phyloP scores from a whole-genome alignment of 768 basidiomycete genomes.

The Serendipita sp. region DNA sequence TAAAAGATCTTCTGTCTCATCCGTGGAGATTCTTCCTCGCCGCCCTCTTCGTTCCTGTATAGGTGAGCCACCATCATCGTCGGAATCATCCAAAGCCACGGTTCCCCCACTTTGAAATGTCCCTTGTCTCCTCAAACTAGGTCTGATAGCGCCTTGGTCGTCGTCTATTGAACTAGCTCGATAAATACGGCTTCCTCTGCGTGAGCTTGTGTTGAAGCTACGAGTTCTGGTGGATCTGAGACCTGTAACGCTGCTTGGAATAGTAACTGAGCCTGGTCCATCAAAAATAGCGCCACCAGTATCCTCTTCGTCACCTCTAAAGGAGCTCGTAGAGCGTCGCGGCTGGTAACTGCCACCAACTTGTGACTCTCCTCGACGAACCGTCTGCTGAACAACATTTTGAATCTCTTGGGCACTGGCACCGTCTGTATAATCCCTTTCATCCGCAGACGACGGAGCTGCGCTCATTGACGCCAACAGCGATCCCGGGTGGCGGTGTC shows the following conservation, averaged over 20 bases:
- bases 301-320: constrained; percentile 41
- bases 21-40: constrained; percentile 11
- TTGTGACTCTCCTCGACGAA: constrained; percentile 49
- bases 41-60: background rate
- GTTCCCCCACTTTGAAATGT: constrained; percentile 36
- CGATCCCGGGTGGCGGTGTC: background rate
- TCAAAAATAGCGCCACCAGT: constrained; percentile 45
- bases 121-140: constrained; percentile 20
- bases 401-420: constrained; percentile 62
- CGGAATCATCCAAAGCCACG: constrained; percentile 51
- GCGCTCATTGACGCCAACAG: background rate
- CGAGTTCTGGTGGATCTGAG: constrained; percentile 23
- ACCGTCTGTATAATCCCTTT: constrained; percentile 71
- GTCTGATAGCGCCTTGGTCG: background rate
- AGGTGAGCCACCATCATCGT: background rate
- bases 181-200: background rate
- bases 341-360: constrained; percentile 19
- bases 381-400: constrained; percentile 34
- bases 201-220: background rate
- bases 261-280: constrained; percentile 46
- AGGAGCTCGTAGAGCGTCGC: constrained; percentile 17
- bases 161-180: background rate
- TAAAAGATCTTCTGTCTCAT: constrained; percentile 23
- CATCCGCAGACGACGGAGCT: background rate
- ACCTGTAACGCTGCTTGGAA: constrained; percentile 64